Evolutionary conservation across 139 green algal genomes (phyloP).

Genomic region (Penium margaritaceum): DNA sequence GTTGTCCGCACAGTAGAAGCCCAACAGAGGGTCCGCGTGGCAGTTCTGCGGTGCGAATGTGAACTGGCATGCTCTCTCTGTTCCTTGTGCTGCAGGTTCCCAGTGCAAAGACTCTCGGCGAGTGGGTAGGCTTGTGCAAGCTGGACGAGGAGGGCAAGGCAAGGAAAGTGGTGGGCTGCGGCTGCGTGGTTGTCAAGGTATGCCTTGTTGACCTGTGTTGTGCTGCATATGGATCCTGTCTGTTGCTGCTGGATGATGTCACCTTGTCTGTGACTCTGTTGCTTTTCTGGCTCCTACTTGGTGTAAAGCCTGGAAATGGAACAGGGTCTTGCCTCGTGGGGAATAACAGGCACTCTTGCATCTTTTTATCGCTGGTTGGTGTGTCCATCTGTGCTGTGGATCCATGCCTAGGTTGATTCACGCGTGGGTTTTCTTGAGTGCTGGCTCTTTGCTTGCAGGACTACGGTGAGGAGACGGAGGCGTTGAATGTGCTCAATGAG

Average conservation of each 20-base stretch:
- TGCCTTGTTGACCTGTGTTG: no score
- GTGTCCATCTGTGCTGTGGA: not conserved
- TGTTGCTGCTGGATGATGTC: no score
- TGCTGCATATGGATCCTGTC: no score
- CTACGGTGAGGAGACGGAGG: constrained; percentile 95
- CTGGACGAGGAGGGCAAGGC: constrained; percentile 91
- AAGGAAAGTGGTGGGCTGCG: constrained; percentile 93
- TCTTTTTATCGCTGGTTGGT: not conserved
- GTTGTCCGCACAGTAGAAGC: no score
- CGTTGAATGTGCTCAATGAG: constrained; percentile 81
- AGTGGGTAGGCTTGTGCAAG: constrained; percentile 90
- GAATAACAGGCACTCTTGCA: not conserved
- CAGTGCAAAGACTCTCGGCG: constrained; percentile 84
- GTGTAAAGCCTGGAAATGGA: not conserved
- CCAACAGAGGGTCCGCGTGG: no score
- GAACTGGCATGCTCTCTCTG: no score
- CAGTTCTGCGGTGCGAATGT: no score
- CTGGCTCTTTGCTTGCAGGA: no score
- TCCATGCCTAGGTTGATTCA: constrained; percentile 12
- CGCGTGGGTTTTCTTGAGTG: no score
- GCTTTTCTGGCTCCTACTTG: not conserved
- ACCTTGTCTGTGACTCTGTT: no score
- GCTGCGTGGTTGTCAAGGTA: constrained; percentile 74
- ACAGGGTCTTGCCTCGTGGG: not conserved
- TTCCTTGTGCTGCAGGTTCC: no score